Evolutionary conservation across 257 asterid species (phyloP), one percentile per base, ranked within the genome.

Genomic region (Solanum gandarillasii): DNA sequence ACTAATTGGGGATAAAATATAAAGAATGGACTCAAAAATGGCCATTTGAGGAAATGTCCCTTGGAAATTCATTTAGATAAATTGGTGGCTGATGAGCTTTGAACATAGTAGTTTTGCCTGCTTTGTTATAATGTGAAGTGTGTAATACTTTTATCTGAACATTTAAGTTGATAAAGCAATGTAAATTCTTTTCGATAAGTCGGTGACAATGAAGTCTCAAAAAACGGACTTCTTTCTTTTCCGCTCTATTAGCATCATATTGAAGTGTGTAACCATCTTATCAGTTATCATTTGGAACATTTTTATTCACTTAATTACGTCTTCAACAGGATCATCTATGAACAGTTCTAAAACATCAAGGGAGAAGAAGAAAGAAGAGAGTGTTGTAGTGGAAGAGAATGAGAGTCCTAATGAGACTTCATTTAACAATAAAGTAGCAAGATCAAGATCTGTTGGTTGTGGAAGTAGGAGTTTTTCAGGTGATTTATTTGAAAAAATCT

Each of bases 391-490:
- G 60, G 98, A 94, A 4, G 85, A 95, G 75, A 93, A 93, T 89
- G 98, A 92, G 48, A 92, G 98, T 89, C 96, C 98, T 2, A 93
- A 92, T 91, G 87, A 92, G 32, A 87, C 89, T 34, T 74, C 93
- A 65, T 86, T 92, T 89, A 96, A 94, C 25, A 92, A 98, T 52
- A 97, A 94, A 74, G 99, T 97, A 21, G 96, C 99, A 9, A 94
- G 99, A 90, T 97, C 99, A 27, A 94, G 97, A 94, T 96, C 99
- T 89, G 99, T 97, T 74, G 99, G 99, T 2, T 97, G 99, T 90
- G 99, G 99, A 70, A 97, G 99, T 79, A 91, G 99, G 87, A 97
- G 99, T 90, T 97, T 97, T 72, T 96, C 99, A 1, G 99, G 99
- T 7, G 99, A 97, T 85, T 95, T 97, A 86, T 96, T 97, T 70